Base-by-base conservation (phyloP, 495 filamentous ascomycete genomes). In the Penicillium longicatenatum region DNA sequence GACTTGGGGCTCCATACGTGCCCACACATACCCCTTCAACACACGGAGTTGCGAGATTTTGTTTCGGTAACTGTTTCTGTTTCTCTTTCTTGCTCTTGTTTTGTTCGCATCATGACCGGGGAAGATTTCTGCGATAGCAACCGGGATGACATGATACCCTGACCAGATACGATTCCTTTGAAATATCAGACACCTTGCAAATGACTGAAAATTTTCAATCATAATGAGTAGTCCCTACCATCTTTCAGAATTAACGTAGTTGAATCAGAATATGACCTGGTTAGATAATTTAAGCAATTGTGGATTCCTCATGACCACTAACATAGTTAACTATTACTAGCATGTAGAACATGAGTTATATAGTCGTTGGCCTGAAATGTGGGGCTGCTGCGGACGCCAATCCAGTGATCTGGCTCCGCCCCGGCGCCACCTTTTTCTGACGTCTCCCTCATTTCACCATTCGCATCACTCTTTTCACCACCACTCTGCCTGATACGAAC, bases 351-450 rank as follows among this genome's bases (percentile, higher is more conserved):
- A n/a, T n/a, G 4, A 26, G 7, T 0, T 26, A 26, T 26, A 7
- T 26, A 11, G 31, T 2, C 7, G 31, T 20, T 30, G 20, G 49
- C 30, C 31, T 51, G 30, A 51, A 39, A 41, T 55, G 64, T 67
- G 64, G 64, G 64, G 64, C 64, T 22, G 29, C 26, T 21, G 16
- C 26, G 49, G 26, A 52, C 42, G 43, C 31, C 47, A 59, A 41
- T 58, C 54, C 54, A 57, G 54, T 57, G 59, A 53, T 56, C 52
- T 59, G 45, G 50, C 56, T 56, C 64, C 54, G 52, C 57, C 61
- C 26, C 60, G 51, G 58, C 66, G 63, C 67, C 67, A 67, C 67
- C 64, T 69, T 69, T 69, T 64, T 56, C 62, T 67, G 61, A 69
- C 66, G 60, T 66, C 61, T 68, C 60, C 57, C 50, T 59, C 57